Conservation (phyloP, 2,329 filamentous ascomycete genomes). For the Penicillium sp. region DNA sequence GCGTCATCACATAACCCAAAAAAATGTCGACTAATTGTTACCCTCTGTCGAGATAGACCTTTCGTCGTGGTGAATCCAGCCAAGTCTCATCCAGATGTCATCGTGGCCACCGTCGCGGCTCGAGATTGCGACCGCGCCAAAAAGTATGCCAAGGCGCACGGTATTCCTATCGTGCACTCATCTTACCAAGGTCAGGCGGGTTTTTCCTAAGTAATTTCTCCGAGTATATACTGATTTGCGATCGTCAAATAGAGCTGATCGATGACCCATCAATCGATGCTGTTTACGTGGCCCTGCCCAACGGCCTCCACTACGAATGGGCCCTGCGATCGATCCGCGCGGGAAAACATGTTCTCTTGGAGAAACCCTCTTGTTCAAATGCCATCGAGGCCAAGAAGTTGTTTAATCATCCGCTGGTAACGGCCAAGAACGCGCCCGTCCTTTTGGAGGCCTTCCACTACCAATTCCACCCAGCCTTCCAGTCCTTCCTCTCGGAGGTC, state of each 20-base stretch:
- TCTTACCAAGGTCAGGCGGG: background rate
- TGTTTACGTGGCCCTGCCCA: background rate
- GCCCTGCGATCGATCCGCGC: conserved; percentile 1
- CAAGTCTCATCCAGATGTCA: conserved; percentile 1
- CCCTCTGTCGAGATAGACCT: background rate
- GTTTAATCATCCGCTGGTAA: conserved; percentile 1
- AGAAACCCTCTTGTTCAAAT: conserved; percentile 2
- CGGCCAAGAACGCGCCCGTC: background rate
- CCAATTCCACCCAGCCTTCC: conserved; percentile 3
- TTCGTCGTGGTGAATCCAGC: background rate
- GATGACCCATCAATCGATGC: conserved; percentile 2
- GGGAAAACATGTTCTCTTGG: conserved; percentile 1
- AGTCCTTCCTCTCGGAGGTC: background rate
- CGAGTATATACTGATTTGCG: background rate
- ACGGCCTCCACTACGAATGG: conserved; percentile 5
- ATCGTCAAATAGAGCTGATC: background rate
- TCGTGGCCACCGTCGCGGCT: background rate
- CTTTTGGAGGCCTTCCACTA: conserved; percentile 5
- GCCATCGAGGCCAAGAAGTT: background rate
- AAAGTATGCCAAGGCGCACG: background rate
- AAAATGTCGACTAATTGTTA: background rate
- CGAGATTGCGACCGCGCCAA: background rate
- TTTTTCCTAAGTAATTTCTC: background rate
- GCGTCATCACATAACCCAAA: background rate
- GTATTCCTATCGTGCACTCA: conserved; percentile 4